A percentile compares a stretch with the other conserved stretches of the same genome.
Conservation (phyloP, 2,329 filamentous ascomycete species). For the Hyphodiscus sp. region DNA sequence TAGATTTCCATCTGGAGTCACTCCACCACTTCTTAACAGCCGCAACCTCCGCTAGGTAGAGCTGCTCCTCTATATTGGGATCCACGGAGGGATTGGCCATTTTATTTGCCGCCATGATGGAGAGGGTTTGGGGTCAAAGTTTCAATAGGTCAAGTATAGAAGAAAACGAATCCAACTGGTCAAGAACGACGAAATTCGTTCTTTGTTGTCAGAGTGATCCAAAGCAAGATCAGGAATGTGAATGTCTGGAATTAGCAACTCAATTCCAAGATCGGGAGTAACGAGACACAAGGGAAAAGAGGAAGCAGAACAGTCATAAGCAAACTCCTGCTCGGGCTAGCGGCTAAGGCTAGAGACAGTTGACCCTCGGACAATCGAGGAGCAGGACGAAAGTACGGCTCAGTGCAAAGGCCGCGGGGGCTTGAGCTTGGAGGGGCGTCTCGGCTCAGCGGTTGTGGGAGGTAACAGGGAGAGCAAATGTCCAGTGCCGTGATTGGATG, state of each 20-base stretch:
- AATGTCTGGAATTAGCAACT: not conserved
- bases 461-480: not conserved
- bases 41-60: conserved; percentile 67
- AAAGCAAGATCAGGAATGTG: not conserved
- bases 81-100: conserved; percentile 54
- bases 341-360: not conserved
- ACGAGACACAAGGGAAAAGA: not conserved
- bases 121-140: conserved; percentile 3
- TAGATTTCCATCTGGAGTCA: conserved; percentile 86
- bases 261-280: not conserved
- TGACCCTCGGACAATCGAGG: conserved; percentile 11
- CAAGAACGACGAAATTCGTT: not conserved
- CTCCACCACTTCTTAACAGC: conserved; percentile 93
- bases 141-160: conserved; percentile 9
- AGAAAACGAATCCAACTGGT: not conserved
- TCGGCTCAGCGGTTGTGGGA: not conserved
- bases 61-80: conserved; percentile 48
- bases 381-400: too few species aligned
- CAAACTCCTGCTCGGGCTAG: conserved; percentile 13
- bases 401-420: too few species aligned
- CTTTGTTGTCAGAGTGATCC: not conserved
- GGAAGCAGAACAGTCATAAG: conserved; percentile 13
- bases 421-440: not conserved
- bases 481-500: conserved; percentile 5
- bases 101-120: conserved; percentile 36